Conservation (phyloP, 306 rosid species). For the Pueraria montana region DNA sequence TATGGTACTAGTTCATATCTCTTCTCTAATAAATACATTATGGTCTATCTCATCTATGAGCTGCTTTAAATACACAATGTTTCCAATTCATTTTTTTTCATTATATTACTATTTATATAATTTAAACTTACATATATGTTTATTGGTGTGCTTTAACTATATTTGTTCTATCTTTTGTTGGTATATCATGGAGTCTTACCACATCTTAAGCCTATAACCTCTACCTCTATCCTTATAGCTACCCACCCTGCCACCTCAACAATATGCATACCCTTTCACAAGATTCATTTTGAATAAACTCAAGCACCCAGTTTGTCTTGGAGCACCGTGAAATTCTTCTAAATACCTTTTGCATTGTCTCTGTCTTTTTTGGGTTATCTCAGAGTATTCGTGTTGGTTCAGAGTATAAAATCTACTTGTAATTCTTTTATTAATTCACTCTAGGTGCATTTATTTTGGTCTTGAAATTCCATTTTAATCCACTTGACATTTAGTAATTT, state of each 20-base stretch:
- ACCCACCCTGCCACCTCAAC: slow-evolving; percentile 1
- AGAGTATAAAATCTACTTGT: not conserved
- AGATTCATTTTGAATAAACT: slow-evolving; percentile 23
- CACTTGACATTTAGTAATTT: slow-evolving; percentile 7
- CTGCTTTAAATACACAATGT: not conserved
- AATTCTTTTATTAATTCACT: slow-evolving; percentile 13
- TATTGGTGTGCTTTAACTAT: not conserved
- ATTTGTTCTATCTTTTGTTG: slow-evolving; percentile 8
- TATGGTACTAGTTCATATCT: slow-evolving; percentile 23
- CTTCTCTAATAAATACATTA: not conserved
- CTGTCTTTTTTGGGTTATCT: not conserved
- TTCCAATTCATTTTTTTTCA: not conserved
- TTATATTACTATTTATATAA: slow-evolving; percentile 15
- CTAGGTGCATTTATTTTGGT: slow-evolving; percentile 1
- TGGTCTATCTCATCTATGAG: not conserved
- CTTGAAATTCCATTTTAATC: not conserved
- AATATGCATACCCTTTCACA: not conserved
- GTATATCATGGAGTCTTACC: not conserved
- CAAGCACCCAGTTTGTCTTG: slow-evolving; percentile 5
- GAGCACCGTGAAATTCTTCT: not conserved
- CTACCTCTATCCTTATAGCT: not conserved
- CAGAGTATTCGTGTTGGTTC: not conserved
- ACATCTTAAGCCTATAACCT: slow-evolving; percentile 16
- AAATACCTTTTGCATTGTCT: slow-evolving; percentile 4
- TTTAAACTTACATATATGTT: slow-evolving; percentile 1